These are phyloP conservation scores for Corchorus capsularis DNA, from an alignment of 345 rosid genomes.

Conservation along the genomic window DNA sequence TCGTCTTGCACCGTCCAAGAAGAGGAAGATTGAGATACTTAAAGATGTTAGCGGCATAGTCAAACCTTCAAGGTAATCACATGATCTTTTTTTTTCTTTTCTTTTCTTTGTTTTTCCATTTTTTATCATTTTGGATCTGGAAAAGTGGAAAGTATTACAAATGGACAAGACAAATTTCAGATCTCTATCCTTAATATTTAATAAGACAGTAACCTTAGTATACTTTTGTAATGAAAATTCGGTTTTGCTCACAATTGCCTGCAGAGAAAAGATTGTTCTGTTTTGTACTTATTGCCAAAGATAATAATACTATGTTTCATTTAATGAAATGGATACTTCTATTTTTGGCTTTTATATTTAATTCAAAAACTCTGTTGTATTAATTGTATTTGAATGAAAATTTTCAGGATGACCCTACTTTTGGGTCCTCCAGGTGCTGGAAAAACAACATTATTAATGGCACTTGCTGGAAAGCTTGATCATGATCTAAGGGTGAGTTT, in stretches of 20 bases:
- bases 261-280: neutral
- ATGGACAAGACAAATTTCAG: too few relatives aligned
- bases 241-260: neutral
- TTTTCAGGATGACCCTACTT: conserved; percentile 76
- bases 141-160: too few relatives aligned
- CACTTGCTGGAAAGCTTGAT: conserved; percentile 77
- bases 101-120: neutral
- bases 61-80: conserved; percentile 76
- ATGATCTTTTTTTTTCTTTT: neutral
- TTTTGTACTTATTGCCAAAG: neutral
- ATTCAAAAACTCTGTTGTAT: neutral
- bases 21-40: conserved; percentile 72
- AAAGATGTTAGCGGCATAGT: conserved; percentile 65
- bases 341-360: neutral
- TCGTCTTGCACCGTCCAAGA: conserved; percentile 69
- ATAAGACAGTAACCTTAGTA: too few relatives aligned
- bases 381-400: neutral
- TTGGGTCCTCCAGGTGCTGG: conserved; percentile 95
- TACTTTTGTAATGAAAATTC: too few relatives aligned
- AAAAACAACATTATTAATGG: conserved; percentile 78
- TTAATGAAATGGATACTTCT: neutral
- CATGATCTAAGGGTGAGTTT: conserved; percentile 53
- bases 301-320: neutral
- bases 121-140: too few relatives aligned
- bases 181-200: too few relatives aligned